Evolutionary conservation across 2,329 filamentous ascomycete genomes (phyloP), one percentile per base, ranked within the genome.

Genomic region (Monosporascus sp.): DNA sequence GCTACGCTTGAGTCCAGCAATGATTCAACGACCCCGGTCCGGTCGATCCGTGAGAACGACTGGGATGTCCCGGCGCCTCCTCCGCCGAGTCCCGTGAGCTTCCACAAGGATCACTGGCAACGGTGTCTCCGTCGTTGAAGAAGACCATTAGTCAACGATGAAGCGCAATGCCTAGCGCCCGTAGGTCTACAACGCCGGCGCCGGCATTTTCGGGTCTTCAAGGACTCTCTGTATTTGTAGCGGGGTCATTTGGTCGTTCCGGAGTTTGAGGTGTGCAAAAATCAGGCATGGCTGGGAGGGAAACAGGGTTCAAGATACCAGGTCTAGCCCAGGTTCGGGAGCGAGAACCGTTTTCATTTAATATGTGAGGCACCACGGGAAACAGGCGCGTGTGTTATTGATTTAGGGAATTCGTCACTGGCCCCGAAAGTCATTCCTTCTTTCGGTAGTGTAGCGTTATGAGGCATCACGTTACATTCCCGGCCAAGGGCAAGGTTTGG

Each of bases 61-160:
- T 86, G 84, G 70, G 74, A 76, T 34, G 82, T 85, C 20, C 83
- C 83, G n/a, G 82, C 83, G 15, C 80, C 83, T 41, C 83, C 83
- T 14, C 83, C 83, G 20, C 82, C 83, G 14, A 84, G 80, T 60
- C 83, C 83, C 7, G 80, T 86, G 64, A 80, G 79, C 69, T 85
- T 84, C 63, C 76, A 79, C 31, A 68, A 71, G 24, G 80, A 84
- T 53, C 74, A 79, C 65, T 83, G 81, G 80, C 72, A 76, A 50
- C 66, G 69, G 37, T 64, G 65, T 22, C 51, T 68, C 45, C 67
- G 64, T 56, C 66, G 63, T 55, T 72, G 57, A 69, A 20, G 48
- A 44, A 34, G 11, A 47, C 50, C 34, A 47, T 48, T 7, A 39
- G 42, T 14, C 50, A 52, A 46, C 41, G 24, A 18, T 38, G 42